phyloP scores from a whole-genome alignment of 2,329 filamentous ascomycete genomes.

The Lachnellula subtilissima region DNA sequence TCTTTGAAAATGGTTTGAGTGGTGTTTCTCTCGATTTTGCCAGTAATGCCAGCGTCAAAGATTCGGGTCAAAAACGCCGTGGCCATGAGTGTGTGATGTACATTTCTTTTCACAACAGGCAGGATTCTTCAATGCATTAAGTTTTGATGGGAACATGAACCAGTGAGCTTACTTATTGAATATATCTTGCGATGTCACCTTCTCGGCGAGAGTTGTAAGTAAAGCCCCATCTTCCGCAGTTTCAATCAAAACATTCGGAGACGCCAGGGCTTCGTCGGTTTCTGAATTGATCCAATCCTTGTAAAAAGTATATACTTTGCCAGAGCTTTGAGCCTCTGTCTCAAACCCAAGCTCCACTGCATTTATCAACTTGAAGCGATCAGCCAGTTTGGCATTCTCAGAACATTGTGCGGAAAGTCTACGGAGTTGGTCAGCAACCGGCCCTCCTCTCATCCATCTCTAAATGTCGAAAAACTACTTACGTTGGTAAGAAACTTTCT shows the following conservation, averaged over 20 bases:
- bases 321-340: background rate
- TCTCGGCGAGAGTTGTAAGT: constrained; percentile 2
- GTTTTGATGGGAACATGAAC: background rate
- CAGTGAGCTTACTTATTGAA: constrained; percentile 9
- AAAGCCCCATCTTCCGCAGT: constrained; percentile 6
- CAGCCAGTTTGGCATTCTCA: too few species aligned
- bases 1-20: constrained; percentile 4
- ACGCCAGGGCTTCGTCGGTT: constrained; percentile 1
- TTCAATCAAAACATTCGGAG: background rate
- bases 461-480: background rate
- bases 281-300: constrained; percentile 8
- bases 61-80: constrained; percentile 2
- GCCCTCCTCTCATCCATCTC: too few species aligned
- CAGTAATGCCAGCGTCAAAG: background rate
- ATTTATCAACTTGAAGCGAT: background rate
- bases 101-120: constrained; percentile 4
- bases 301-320: background rate
- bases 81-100: background rate
- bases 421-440: too few species aligned
- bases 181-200: constrained; percentile 3
- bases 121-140: background rate
- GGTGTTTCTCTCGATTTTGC: background rate
- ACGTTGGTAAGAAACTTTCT: constrained; percentile 3
- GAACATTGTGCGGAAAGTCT: too few species aligned
- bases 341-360: constrained; percentile 1